These are phyloP conservation scores for Diphasiastrum complanatum DNA, from an alignment of 83 land plant species.

Conservation along the genomic window DNA sequence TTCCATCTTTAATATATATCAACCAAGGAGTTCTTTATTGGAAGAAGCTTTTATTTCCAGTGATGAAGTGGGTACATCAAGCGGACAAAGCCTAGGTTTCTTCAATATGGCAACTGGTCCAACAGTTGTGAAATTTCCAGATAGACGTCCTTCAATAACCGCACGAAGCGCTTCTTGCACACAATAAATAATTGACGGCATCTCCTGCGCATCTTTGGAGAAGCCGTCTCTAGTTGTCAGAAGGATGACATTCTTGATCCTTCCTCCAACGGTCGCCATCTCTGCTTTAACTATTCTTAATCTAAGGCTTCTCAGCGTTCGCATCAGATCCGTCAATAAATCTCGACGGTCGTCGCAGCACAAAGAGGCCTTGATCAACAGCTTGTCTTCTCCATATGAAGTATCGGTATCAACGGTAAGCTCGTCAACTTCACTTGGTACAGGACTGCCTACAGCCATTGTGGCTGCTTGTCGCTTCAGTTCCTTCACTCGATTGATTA, in stretches of 20 bases:
- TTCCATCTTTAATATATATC: too few relatives aligned
- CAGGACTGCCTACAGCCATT: slow-evolving; percentile 35
- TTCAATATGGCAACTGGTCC: too few relatives aligned
- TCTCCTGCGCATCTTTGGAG: too few relatives aligned
- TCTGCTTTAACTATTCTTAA: slow-evolving; percentile 42
- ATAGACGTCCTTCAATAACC: too few relatives aligned
- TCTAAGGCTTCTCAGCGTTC: slow-evolving; percentile 36
- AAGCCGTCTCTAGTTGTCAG: too few relatives aligned
- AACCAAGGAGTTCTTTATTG: too few relatives aligned
- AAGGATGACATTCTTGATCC: slow-evolving; percentile 40
- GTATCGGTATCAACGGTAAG: slow-evolving; percentile 41
- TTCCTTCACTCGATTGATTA: slow-evolving; percentile 53
- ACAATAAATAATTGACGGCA: too few relatives aligned
- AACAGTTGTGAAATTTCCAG: too few relatives aligned
- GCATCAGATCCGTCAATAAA: slow-evolving; percentile 37
- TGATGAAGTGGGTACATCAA: too few relatives aligned
- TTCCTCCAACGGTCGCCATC: slow-evolving; percentile 45
- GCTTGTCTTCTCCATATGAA: slow-evolving; percentile 19
- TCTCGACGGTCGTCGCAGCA: slow-evolving; percentile 53
- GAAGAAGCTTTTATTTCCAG: too few relatives aligned
- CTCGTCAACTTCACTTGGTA: slow-evolving; percentile 62
- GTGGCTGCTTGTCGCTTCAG: slow-evolving; percentile 44
- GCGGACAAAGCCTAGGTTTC: too few relatives aligned
- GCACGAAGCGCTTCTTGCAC: too few relatives aligned
- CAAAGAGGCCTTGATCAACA: slow-evolving; percentile 43